Percentiles rank a stretch among this genome's conserved stretches.
These are phyloP conservation scores for Paragyromitra xinjiangensis DNA, from an alignment of 495 filamentous ascomycete genomes.

Conservation along the genomic window DNA sequence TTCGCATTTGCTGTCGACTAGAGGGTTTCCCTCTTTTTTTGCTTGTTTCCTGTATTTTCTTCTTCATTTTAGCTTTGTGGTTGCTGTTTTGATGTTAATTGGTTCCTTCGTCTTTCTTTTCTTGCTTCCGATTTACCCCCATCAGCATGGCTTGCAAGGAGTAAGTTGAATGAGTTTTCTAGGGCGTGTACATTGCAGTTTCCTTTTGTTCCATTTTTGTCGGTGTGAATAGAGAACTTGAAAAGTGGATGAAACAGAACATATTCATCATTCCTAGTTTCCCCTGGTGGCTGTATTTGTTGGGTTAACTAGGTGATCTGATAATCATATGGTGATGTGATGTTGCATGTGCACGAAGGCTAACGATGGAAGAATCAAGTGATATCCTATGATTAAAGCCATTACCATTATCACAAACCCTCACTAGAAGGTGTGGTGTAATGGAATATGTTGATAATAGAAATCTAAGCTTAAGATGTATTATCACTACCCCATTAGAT, in stretches of 20 bases:
- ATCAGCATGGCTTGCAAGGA: conserved; percentile 17
- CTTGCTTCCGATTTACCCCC: conserved; percentile 37
- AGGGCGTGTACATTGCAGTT: conserved; percentile 10
- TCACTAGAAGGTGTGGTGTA: no score
- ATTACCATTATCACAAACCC: no score
- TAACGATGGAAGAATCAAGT: no score
- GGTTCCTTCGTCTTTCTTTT: conserved; percentile 25
- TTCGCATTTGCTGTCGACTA: conserved; percentile 35
- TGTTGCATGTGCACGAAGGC: no score
- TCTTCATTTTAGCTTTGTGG: conserved; percentile 6
- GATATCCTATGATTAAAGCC: no score
- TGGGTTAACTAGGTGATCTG: not conserved
- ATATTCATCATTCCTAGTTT: not conserved
- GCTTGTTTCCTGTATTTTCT: conserved; percentile 45
- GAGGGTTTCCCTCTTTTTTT: conserved; percentile 19
- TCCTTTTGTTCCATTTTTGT: not conserved
- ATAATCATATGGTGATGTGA: not conserved
- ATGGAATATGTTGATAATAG: no score
- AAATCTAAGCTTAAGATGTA: no score
- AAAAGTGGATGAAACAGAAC: not conserved
- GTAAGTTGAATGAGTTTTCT: conserved; percentile 14
- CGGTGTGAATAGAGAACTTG: not conserved
- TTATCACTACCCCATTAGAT: no score
- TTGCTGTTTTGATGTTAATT: conserved; percentile 40
- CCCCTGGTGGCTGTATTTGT: not conserved